Evolutionary conservation across 2,329 filamentous ascomycete species (phyloP).

Genomic region (Sporothrix brasiliensis): DNA sequence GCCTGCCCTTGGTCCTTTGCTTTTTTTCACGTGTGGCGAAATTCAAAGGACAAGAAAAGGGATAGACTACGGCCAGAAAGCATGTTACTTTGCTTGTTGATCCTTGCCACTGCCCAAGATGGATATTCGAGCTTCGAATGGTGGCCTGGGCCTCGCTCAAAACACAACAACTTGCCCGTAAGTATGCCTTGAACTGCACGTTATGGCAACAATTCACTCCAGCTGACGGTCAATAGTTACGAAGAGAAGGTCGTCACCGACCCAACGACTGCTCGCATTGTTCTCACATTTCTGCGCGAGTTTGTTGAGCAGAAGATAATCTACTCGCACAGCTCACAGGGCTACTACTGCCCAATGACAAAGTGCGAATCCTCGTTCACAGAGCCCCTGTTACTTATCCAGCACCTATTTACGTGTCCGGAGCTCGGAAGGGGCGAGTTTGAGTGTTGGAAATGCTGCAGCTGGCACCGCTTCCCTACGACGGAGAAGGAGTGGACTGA

Average conservation of each 20-base stretch:
- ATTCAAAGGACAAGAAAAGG: background rate
- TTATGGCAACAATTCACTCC: background rate
- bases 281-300: conserved; percentile 41
- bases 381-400: conserved; percentile 38
- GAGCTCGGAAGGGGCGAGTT: conserved; percentile 40
- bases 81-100: conserved; percentile 18
- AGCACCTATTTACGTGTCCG: conserved; percentile 40
- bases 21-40: background rate
- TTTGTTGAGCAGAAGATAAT: conserved; percentile 38
- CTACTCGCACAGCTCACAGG: conserved; percentile 34
- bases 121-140: conserved; percentile 22
- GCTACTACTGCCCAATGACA: conserved; percentile 41
- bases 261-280: conserved; percentile 40
- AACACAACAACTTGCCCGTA: conserved; percentile 29
- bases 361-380: conserved; percentile 37
- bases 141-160: conserved; percentile 22
- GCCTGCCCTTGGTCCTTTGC: background rate
- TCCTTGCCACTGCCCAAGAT: conserved; percentile 6
- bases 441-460: conserved; percentile 40
- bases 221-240: conserved; percentile 35
- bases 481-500: conserved; percentile 42
- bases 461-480: conserved; percentile 40
- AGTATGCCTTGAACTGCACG: background rate
- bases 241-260: conserved; percentile 40
- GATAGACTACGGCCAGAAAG: background rate